Conservation (phyloP, 495 filamentous ascomycete species). For the Xylaria sp. region DNA sequence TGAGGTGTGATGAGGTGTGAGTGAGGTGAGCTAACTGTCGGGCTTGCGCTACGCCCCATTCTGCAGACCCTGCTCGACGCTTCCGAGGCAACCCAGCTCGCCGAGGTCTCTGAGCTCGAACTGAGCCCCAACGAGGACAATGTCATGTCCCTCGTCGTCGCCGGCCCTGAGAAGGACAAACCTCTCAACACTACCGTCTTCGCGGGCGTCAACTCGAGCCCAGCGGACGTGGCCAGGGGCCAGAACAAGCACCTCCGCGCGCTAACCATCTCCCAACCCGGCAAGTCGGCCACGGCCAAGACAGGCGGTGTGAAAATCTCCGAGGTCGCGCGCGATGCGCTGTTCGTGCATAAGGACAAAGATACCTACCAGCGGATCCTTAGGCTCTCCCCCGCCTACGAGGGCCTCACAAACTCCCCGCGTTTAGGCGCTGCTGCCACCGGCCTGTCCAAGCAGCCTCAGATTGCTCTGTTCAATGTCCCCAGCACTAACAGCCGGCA, state of each 20-base stretch:
- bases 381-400: constrained; percentile 69
- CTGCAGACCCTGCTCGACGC: constrained; percentile 73
- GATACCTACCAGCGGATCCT: constrained; percentile 82
- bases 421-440: constrained; percentile 78
- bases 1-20: neutral
- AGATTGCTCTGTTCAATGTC: constrained; percentile 83
- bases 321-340: constrained; percentile 62
- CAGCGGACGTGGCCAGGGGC: constrained; percentile 69
- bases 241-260: constrained; percentile 88
- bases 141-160: constrained; percentile 79
- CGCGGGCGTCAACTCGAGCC: constrained; percentile 87
- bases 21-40: constrained; percentile 23
- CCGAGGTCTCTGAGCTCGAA: constrained; percentile 73
- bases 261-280: constrained; percentile 67
- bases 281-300: constrained; percentile 53
- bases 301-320: constrained; percentile 53
- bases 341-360: constrained; percentile 68
- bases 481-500: constrained; percentile 58
- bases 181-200: constrained; percentile 68
- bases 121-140: constrained; percentile 90
- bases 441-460: constrained; percentile 69
- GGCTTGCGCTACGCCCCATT: constrained; percentile 33
- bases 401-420: constrained; percentile 45
- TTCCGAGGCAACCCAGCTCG: constrained; percentile 64
- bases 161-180: constrained; percentile 61